Evolutionary conservation across 352 stramenopile species (phyloP), one percentile per base, ranked within the genome.

Genomic region (Globisporangium viniferum): DNA sequence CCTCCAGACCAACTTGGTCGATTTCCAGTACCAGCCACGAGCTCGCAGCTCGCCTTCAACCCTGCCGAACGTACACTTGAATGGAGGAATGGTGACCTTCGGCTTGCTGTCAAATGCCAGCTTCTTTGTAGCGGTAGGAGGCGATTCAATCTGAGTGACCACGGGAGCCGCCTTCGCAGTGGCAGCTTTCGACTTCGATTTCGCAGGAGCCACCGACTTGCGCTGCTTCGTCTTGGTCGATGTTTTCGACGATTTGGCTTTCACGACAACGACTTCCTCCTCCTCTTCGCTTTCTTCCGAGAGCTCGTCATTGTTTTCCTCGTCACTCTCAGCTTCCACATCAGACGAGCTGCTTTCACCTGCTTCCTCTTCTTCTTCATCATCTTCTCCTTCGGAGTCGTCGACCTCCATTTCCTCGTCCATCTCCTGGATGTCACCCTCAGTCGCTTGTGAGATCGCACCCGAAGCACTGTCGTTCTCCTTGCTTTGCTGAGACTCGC

Each of bases 11-110:
- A 79, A 71, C 20, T 55, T 67, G 22, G 64, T 59, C 20, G 36
- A 33, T 39, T 81, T 86, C 84, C 84, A 94, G 69, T 79, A 90
- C 86, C 86, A 94, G 24, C 86, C 86, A 35, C 79, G 81, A 31
- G 35, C 61, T 22, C 73, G 74, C 3, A 94, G 60, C 48, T 90
- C 86, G 4, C 31, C 59, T 66, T 94, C 86, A 33, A 91, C 62
- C 55, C 81, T 90, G 31, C 86, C 86, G 51, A 82, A 86, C 15
- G 71, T 78, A 60, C 77, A 75, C 58, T 90, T 86, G 62, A 94
- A 91, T 5, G 73, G 58, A 29, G 86, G 84, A 44, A 89, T 83
- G 24, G 62, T 64, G 1, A 48, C 51, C 6, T 3, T 31, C 15
- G 27, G 46, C 39, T 72, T 68, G 27, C 33, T 59, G 9, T 36